Evolutionary conservation across 179 eudicot species (phyloP), one percentile per base, ranked within the genome.

Genomic region (Drosera spatulata): DNA sequence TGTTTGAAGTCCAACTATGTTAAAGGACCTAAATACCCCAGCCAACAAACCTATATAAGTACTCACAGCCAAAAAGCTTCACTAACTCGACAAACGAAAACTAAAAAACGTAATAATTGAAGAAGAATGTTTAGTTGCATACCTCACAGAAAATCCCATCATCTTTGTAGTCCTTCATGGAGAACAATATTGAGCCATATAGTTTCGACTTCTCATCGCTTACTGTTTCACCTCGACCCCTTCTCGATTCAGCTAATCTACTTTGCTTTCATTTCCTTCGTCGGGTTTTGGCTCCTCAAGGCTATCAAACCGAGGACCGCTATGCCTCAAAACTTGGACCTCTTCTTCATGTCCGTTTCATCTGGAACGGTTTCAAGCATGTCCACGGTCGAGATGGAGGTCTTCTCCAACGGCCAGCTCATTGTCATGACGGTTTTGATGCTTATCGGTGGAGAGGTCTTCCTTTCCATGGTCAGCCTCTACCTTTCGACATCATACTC

Each of bases 321-420:
- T 10, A 50, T 11, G 6, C 83, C 82, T 10, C 64, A 72, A 14
- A 64, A 75, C 42, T 37, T 85, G 10, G 96, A 88, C 50, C 10
- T 86, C 60, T 71, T 83, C 53, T 86, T 86, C 73, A 86, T 85
- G 2, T 80, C 88, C 0, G 95, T 88, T 0, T 82, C 88, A 1
- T 85, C 95, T 2, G 15, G 77, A 40, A 82, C 97, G 0, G 87
- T 86, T 22, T 86, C 97, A 2, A 88, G 97, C 68, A 86, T 89
- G 91, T 84, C 91, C 39, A 73, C 88, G 0, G 66, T 89, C 0
- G 95, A 84, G 71, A 89, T 86, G 88, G 97, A 86, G 69, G 86
- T 75, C 50, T 88, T 88, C 51, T 86, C 95, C 7, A 67, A 84
- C 69, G 42, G 71, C 42, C 97, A 89, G 63, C 84, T 89, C n/a